phyloP scores from a whole-genome alignment of 257 asterid genomes.

The Marsdenia floribunda region DNA sequence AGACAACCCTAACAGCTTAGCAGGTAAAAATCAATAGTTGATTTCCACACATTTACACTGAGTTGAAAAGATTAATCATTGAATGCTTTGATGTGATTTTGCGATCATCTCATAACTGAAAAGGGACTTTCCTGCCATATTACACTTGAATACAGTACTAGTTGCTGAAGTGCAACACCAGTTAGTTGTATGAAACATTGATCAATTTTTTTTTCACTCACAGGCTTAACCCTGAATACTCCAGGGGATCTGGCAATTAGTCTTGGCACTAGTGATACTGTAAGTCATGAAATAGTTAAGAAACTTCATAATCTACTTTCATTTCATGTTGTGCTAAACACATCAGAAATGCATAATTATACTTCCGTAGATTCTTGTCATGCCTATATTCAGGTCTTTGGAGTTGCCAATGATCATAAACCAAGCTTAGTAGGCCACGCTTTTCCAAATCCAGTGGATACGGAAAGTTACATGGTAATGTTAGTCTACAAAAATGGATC shows the following conservation, averaged over 20 bases:
- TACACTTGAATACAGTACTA: neutral
- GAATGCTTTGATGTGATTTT: neutral
- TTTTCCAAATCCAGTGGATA: conserved; percentile 88
- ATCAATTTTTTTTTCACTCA: conserved; percentile 13
- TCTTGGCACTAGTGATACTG: conserved; percentile 90
- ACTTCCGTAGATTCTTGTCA: neutral
- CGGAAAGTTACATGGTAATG: conserved; percentile 80
- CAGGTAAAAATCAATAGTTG: conserved; percentile 37
- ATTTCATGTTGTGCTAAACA: neutral
- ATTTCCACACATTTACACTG: neutral
- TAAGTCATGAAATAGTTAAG: conserved; percentile 20
- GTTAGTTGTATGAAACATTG: neutral
- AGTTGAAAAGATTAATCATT: neutral
- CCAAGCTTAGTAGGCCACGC: conserved; percentile 86
- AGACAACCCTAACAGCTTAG: conserved; percentile 89
- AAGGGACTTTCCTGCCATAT: neutral
- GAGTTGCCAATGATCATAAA: conserved; percentile 60
- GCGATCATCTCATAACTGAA: neutral
- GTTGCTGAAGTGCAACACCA: neutral
- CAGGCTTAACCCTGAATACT: conserved; percentile 60
- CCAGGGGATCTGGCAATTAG: conserved; percentile 87
- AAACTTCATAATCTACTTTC: neutral
- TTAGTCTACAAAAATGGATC: conserved; percentile 85
- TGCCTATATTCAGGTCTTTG: conserved; percentile 48
- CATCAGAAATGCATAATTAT: neutral